phyloP scores from a whole-genome alignment of 2,329 filamentous ascomycete species.

The Ascochyta lentis region DNA sequence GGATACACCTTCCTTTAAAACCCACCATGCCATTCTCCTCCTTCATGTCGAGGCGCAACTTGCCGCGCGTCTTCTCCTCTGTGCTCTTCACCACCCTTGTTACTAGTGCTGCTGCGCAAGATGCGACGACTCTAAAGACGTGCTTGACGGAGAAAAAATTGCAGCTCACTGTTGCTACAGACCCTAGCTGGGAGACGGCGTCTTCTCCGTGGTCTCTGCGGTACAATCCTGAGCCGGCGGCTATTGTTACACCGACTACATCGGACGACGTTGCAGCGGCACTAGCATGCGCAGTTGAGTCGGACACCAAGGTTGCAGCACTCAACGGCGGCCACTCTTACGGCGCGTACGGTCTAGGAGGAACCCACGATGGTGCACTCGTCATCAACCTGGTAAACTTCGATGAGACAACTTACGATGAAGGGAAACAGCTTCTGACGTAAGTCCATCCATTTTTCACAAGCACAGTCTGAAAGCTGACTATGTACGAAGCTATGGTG shows the following conservation, averaged over 20 bases:
- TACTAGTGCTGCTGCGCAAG: neutral
- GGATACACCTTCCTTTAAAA: too few species aligned
- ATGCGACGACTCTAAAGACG: neutral
- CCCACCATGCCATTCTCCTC: neutral
- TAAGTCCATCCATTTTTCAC: neutral
- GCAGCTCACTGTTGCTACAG: neutral
- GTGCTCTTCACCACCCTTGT: neutral
- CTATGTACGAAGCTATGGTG: constrained; percentile 16
- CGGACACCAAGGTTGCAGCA: constrained; percentile 19
- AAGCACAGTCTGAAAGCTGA: neutral
- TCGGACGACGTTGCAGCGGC: constrained; percentile 19
- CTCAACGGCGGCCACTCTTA: constrained; percentile 26
- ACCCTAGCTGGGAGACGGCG: constrained; percentile 14
- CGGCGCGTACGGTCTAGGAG: constrained; percentile 24
- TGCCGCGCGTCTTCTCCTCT: neutral
- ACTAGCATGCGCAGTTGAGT: constrained; percentile 20
- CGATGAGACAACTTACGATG: constrained; percentile 17
- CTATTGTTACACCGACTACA: constrained; percentile 14
- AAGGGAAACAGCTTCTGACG: constrained; percentile 15
- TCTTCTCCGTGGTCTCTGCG: constrained; percentile 22
- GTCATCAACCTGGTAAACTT: constrained; percentile 25
- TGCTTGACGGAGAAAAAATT: neutral
- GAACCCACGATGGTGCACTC: constrained; percentile 16
- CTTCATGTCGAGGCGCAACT: neutral
- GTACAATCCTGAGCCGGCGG: constrained; percentile 24